phyloP scores from a whole-genome alignment of 306 rosid species.

The Arachis stenosperma region DNA sequence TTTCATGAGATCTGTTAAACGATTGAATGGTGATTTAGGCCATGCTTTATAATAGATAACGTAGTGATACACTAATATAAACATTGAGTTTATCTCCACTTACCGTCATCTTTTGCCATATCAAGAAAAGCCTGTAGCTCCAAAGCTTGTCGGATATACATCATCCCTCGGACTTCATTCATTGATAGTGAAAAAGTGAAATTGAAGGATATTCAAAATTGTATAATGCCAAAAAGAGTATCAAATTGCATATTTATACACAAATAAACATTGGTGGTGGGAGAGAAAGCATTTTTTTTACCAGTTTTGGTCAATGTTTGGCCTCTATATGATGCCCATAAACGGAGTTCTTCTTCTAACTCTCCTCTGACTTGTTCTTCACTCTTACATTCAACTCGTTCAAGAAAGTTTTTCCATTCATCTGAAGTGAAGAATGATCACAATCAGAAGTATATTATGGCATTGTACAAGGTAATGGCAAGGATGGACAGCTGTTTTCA shows the following conservation, averaged over 20 bases:
- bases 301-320: conserved; percentile 99
- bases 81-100: conserved; percentile 32
- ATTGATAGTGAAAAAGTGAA: conserved; percentile 27
- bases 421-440: conserved; percentile 54
- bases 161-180: conserved; percentile 89
- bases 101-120: conserved; percentile 89
- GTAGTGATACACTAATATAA: background rate
- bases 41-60: conserved; percentile 17
- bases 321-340: conserved; percentile 97
- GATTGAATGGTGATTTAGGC: conserved; percentile 37
- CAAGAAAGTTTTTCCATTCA: conserved; percentile 88
- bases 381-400: conserved; percentile 57
- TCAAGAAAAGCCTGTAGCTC: conserved; percentile 98
- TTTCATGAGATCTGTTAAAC: conserved; percentile 65
- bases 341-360: conserved; percentile 72
- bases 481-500: conserved; percentile 10
- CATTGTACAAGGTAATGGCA: conserved; percentile 9
- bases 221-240: conserved; percentile 37
- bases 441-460: conserved; percentile 29
- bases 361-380: conserved; percentile 64
- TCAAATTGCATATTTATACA: conserved; percentile 24
- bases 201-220: conserved; percentile 31
- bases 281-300: conserved; percentile 38
- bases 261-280: conserved; percentile 18
- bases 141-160: conserved; percentile 94